Evolutionary conservation across 305 asterid genomes (phyloP).

Genomic region (Ilex paraguariensis): DNA sequence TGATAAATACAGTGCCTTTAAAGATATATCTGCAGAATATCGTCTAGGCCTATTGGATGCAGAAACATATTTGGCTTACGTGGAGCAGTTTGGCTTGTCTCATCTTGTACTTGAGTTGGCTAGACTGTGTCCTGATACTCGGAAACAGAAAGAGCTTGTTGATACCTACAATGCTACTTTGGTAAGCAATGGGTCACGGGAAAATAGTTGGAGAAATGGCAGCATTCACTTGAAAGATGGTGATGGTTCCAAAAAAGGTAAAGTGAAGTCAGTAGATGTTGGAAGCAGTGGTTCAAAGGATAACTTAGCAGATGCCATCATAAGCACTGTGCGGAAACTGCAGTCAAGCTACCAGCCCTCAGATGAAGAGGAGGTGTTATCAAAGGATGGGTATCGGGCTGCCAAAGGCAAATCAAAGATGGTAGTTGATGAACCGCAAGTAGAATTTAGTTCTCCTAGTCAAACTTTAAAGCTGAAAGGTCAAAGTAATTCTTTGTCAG

Average conservation of each 20-base stretch:
- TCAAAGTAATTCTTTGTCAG: conserved; percentile 25
- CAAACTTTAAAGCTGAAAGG: conserved; percentile 31
- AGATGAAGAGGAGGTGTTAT: conserved; percentile 69
- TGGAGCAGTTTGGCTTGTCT: conserved; percentile 85
- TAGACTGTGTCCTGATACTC: conserved; percentile 67
- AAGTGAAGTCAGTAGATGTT: conserved; percentile 43
- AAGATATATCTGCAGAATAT: conserved; percentile 71
- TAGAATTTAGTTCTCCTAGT: conserved; percentile 23
- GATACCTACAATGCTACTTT: conserved; percentile 57
- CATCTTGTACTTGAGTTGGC: conserved; percentile 90
- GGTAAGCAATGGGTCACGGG: conserved; percentile 26
- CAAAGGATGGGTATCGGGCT: conserved; percentile 79
- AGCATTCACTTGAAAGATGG: conserved; percentile 26
- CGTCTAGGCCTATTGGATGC: conserved; percentile 70
- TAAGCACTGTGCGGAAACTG: conserved; percentile 53
- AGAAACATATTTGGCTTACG: conserved; percentile 63
- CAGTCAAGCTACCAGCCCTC: conserved; percentile 51
- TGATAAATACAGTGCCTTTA: conserved; percentile 71
- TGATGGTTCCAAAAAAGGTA: conserved; percentile 48
- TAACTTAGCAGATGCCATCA: conserved; percentile 43
- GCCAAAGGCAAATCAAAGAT: conserved; percentile 49
- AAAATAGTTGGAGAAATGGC: conserved; percentile 32
- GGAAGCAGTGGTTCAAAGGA: conserved; percentile 35
- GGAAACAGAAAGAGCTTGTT: conserved; percentile 73
- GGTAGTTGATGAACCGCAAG: conserved; percentile 23